These are phyloP conservation scores for Colletotrichum chlorophyti DNA, from an alignment of 2,329 filamentous ascomycete species.

Conservation along the genomic window DNA sequence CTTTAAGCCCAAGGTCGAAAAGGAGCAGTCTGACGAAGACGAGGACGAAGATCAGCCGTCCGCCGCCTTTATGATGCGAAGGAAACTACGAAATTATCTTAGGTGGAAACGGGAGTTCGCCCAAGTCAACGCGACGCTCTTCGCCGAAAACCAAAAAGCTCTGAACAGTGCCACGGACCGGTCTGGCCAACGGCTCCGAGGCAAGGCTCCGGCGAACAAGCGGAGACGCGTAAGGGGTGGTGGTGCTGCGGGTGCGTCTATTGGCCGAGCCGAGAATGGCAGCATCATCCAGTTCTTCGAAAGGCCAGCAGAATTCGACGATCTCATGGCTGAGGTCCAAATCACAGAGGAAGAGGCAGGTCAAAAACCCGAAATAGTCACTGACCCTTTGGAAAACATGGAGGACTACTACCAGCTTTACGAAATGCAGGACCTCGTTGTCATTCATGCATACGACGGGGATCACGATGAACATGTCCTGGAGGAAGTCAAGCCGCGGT, in stretches of 20 bases:
- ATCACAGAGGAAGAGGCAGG: conserved; percentile 79
- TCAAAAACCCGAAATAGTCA: conserved; percentile 76
- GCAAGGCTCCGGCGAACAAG: conserved; percentile 81
- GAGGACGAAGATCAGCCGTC: conserved; percentile 68
- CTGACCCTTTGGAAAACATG: conserved; percentile 86
- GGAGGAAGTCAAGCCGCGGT: conserved; percentile 90
- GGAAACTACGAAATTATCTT: conserved; percentile 85
- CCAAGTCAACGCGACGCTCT: conserved; percentile 80
- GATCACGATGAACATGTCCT: conserved; percentile 97
- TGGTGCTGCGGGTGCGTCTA: conserved; percentile 62
- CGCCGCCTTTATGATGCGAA: conserved; percentile 87
- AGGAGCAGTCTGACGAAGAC: conserved; percentile 45
- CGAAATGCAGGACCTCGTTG: conserved; percentile 86
- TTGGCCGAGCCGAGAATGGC: conserved; percentile 73
- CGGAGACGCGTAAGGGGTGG: conserved; percentile 84
- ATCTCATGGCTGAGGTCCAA: conserved; percentile 81
- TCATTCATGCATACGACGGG: conserved; percentile 92
- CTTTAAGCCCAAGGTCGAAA: conserved; percentile 62
- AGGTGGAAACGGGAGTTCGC: conserved; percentile 91
- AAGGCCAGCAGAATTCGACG: conserved; percentile 80
- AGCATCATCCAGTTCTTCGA: conserved; percentile 82
- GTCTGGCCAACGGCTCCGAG: conserved; percentile 55
- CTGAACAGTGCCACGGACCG: conserved; percentile 71
- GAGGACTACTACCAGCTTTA: conserved; percentile 92
- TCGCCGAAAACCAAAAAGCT: conserved; percentile 80